Percentiles rank a stretch among this genome's conserved stretches.
These are phyloP conservation scores for Colletotrichum kahawae DNA, from an alignment of 2,329 filamentous ascomycete species.

Conservation along the genomic window DNA sequence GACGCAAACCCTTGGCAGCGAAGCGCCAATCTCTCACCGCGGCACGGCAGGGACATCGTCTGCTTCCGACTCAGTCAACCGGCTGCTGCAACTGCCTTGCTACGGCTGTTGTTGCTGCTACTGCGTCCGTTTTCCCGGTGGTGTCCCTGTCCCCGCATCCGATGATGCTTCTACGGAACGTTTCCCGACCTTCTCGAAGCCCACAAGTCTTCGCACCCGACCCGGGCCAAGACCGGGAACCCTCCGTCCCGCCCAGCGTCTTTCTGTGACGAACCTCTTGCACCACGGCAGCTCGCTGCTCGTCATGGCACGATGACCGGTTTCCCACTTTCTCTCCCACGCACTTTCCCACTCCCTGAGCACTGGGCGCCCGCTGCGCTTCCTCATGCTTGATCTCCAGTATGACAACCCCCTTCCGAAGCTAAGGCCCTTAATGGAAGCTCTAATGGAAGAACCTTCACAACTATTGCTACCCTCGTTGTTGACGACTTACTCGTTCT, in stretches of 20 bases:
- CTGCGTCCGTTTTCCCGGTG: background rate
- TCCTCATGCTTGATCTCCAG: background rate
- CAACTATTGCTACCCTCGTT: background rate
- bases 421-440: background rate
- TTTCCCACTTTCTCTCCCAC: background rate
- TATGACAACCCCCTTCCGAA: background rate
- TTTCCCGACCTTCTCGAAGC: slow-evolving; percentile 13
- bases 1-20: background rate
- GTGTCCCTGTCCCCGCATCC: background rate
- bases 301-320: background rate
- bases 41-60: background rate
- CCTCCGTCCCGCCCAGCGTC: background rate
- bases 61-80: slow-evolving; percentile 3
- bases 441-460: background rate
- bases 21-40: background rate
- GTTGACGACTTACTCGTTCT: background rate
- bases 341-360: background rate
- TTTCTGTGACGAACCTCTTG: slow-evolving; percentile 16
- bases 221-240: slow-evolving; percentile 1
- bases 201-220: background rate
- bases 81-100: background rate
- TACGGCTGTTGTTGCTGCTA: background rate
- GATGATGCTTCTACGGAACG: background rate
- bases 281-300: background rate
- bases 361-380: background rate